phyloP scores from a whole-genome alignment of 1,284 basidiomycete species.

The Trametes versicolor region DNA sequence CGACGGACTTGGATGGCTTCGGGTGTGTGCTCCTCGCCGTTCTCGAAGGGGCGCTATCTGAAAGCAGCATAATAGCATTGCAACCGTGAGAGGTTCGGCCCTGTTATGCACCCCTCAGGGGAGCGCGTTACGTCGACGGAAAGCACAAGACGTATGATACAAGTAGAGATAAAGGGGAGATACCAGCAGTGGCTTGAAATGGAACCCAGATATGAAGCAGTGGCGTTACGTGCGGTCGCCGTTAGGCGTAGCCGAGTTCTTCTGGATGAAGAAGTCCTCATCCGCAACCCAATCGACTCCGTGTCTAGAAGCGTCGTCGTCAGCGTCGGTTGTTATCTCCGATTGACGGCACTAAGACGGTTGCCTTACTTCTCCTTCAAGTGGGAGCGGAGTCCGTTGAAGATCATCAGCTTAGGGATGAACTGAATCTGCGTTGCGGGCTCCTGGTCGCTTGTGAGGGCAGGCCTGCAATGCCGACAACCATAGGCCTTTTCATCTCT shows the following conservation, averaged over 20 bases:
- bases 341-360: conserved; percentile 5
- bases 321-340: conserved; percentile 8
- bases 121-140: conserved; percentile 5
- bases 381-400: conserved; percentile 68
- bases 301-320: conserved; percentile 41
- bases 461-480: conserved; percentile 61
- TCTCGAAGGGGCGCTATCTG: conserved; percentile 23
- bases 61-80: conserved; percentile 26
- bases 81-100: conserved; percentile 18
- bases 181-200: neutral
- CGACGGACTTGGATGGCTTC: conserved; percentile 22
- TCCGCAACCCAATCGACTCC: conserved; percentile 43
- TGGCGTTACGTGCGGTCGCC: conserved; percentile 14
- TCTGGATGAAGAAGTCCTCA: conserved; percentile 47
- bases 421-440: neutral
- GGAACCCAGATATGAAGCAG: neutral
- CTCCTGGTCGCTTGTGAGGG: neutral
- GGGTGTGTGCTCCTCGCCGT: conserved; percentile 12
- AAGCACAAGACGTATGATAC: conserved; percentile 6
- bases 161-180: neutral
- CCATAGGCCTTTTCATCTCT: conserved; percentile 52
- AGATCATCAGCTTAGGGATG: conserved; percentile 39
- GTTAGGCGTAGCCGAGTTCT: conserved; percentile 9
- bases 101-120: neutral
- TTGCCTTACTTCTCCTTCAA: conserved; percentile 62